Evolutionary conservation across 1,139 yeast genomes (phyloP).

Genomic region (Yamadazyma atmosphaerica): DNA sequence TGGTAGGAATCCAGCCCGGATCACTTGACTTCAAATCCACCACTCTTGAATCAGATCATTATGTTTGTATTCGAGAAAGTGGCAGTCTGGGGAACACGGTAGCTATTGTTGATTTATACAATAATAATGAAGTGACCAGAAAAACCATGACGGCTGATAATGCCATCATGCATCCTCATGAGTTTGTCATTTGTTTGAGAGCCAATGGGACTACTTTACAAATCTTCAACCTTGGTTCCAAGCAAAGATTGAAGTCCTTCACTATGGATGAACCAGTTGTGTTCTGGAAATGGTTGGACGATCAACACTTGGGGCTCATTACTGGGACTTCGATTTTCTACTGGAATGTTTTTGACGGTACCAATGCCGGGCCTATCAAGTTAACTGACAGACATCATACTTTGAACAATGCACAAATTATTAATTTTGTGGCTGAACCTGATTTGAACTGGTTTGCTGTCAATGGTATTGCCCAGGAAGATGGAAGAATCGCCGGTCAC

Average conservation of each 20-base stretch:
- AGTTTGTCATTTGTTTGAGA: slow-evolving; percentile 86
- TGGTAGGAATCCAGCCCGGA: slow-evolving; percentile 78
- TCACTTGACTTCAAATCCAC: slow-evolving; percentile 92
- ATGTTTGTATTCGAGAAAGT: slow-evolving; percentile 84
- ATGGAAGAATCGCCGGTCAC: slow-evolving; percentile 94
- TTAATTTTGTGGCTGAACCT: slow-evolving; percentile 83
- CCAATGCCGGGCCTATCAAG: slow-evolving; percentile 70
- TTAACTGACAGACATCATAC: slow-evolving; percentile 84
- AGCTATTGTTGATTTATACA: slow-evolving; percentile 83
- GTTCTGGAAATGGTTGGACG: slow-evolving; percentile 92
- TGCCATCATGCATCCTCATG: slow-evolving; percentile 92
- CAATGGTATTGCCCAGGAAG: slow-evolving; percentile 93
- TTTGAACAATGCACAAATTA: slow-evolving; percentile 81
- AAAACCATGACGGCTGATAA: slow-evolving; percentile 97
- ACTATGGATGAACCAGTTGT: slow-evolving; percentile 87
- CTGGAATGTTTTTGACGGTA: slow-evolving; percentile 87
- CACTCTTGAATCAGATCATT: slow-evolving; percentile 89
- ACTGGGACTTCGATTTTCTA: slow-evolving; percentile 73
- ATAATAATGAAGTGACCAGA: slow-evolving; percentile 71
- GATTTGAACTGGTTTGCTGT: slow-evolving; percentile 91
- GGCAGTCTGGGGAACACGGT: slow-evolving; percentile 80
- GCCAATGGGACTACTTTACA: slow-evolving; percentile 97
- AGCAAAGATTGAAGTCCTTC: slow-evolving; percentile 86
- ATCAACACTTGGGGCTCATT: slow-evolving; percentile 75
- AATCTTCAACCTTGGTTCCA: slow-evolving; percentile 84